These are phyloP conservation scores for Plantago major DNA, from an alignment of 257 asterid genomes.

Conservation along the genomic window DNA sequence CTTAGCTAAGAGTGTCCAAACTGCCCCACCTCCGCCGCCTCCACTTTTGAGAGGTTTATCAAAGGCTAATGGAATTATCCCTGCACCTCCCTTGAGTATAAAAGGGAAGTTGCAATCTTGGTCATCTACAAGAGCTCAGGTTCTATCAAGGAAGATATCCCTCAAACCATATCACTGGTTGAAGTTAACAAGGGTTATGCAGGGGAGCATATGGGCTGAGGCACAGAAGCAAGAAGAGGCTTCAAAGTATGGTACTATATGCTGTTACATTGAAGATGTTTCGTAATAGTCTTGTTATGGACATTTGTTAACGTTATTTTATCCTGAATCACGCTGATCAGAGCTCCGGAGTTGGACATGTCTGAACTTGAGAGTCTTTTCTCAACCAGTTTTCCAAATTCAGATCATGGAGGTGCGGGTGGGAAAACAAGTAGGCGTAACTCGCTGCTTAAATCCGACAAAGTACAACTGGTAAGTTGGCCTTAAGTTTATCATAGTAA, in stretches of 20 bases:
- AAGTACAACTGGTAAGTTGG: slow-evolving; percentile 68
- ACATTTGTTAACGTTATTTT: slow-evolving; percentile 15
- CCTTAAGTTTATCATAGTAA: background rate
- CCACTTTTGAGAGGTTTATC: slow-evolving; percentile 34
- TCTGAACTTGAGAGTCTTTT: slow-evolving; percentile 85
- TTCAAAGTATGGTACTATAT: slow-evolving; percentile 46
- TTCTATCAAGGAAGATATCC: slow-evolving; percentile 39
- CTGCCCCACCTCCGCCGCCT: slow-evolving; percentile 69
- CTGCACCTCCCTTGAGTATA: slow-evolving; percentile 37
- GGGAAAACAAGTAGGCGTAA: slow-evolving; percentile 38
- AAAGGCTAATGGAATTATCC: slow-evolving; percentile 26
- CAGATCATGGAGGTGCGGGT: slow-evolving; percentile 33
- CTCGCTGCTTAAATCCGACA: slow-evolving; percentile 53
- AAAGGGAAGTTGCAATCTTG: slow-evolving; percentile 43
- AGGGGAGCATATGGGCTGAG: slow-evolving; percentile 91
- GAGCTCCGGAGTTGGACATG: slow-evolving; percentile 83
- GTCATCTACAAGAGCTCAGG: slow-evolving; percentile 28
- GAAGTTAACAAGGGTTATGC: slow-evolving; percentile 71
- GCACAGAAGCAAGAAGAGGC: slow-evolving; percentile 72
- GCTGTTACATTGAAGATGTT: background rate
- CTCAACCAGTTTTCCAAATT: slow-evolving; percentile 48
- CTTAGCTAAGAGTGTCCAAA: slow-evolving; percentile 21
- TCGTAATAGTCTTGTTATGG: background rate
- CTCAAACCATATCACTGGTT: slow-evolving; percentile 88
- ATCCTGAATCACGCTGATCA: slow-evolving; percentile 28